Evolutionary conservation across 1,284 basidiomycete genomes (phyloP).

Genomic region (Ceratobasidium sp.): DNA sequence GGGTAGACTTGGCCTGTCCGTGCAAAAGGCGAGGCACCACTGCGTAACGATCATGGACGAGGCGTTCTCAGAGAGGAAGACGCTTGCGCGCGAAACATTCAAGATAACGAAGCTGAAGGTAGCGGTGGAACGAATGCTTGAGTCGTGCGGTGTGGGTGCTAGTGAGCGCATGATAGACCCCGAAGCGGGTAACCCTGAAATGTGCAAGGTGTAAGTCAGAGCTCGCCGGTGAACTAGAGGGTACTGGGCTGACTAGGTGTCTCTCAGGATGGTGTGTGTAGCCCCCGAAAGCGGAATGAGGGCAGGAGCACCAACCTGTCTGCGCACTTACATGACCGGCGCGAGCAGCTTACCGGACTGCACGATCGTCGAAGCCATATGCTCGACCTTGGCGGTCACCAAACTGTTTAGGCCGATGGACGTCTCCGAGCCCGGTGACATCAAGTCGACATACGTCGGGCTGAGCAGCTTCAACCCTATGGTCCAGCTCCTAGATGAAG

Average conservation of each 20-base stretch:
- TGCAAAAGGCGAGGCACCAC: neutral
- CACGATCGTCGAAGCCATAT: constrained; percentile 17
- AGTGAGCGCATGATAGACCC: neutral
- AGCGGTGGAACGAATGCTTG: neutral
- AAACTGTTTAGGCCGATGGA: constrained; percentile 4
- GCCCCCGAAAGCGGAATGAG: neutral
- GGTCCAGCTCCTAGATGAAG: neutral
- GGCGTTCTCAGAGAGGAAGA: constrained; percentile 16
- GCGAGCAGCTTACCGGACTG: neutral
- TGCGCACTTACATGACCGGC: neutral
- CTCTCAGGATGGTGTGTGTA: neutral
- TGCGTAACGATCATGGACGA: neutral
- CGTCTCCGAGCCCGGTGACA: neutral
- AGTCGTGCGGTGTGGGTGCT: neutral
- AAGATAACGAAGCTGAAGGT: neutral
- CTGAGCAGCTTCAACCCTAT: neutral
- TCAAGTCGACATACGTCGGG: neutral
- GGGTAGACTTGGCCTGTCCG: neutral
- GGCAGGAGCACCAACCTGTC: neutral
- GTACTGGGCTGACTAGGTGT: neutral
- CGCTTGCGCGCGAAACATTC: neutral
- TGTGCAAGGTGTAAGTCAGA: constrained; percentile 18
- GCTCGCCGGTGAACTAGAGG: neutral
- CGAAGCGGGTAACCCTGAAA: no score
- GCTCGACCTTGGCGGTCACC: neutral